Evolutionary conservation across 306 rosid species (phyloP).

Genomic region (Echinosophora koreensis): DNA sequence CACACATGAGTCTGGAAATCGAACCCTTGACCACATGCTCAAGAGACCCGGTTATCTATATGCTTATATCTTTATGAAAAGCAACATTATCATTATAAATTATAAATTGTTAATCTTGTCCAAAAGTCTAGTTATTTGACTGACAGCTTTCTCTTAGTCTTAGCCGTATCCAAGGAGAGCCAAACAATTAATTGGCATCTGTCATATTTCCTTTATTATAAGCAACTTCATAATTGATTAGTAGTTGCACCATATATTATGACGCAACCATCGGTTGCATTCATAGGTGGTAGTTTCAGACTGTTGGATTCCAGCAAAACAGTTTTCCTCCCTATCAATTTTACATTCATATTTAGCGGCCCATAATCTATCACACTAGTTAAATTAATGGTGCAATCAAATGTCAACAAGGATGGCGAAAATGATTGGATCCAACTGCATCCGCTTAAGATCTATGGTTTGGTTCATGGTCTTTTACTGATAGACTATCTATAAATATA

Average conservation of each 20-base stretch:
- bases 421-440: background rate
- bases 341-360: conserved; percentile 43
- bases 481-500: background rate
- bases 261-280: conserved; percentile 49
- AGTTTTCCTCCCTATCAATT: background rate
- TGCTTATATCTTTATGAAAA: conserved; percentile 22
- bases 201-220: conserved; percentile 49
- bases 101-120: conserved; percentile 30
- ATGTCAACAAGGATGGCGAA: conserved; percentile 33
- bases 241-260: conserved; percentile 46
- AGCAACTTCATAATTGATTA: conserved; percentile 41
- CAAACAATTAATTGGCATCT: conserved; percentile 30
- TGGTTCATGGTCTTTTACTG: background rate
- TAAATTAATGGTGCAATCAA: conserved; percentile 38
- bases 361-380: conserved; percentile 41
- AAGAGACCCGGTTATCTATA: too few species aligned
- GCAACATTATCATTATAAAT: conserved; percentile 37
- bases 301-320: conserved; percentile 35
- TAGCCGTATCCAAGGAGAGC: conserved; percentile 23
- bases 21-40: too few species aligned
- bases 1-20: too few species aligned
- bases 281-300: conserved; percentile 37
- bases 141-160: background rate
- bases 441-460: background rate
- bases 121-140: conserved; percentile 41